phyloP scores from a whole-genome alignment of 768 basidiomycete species.

The Auriscalpium vulgare region DNA sequence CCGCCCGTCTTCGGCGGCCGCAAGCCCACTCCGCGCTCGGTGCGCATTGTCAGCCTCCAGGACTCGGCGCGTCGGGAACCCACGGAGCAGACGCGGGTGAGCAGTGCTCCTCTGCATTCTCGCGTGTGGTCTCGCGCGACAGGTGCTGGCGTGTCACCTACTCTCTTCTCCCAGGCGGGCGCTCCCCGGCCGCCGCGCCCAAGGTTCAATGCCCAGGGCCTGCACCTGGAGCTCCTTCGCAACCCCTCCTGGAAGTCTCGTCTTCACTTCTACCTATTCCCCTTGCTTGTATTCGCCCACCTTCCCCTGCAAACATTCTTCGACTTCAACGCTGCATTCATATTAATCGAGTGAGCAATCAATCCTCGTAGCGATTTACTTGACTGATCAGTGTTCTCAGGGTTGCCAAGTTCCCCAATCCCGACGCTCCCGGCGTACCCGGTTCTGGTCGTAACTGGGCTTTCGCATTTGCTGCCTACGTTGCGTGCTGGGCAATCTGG shows the following conservation, averaged over 20 bases:
- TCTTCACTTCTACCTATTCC: slow-evolving; percentile 62
- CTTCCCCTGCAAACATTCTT: slow-evolving; percentile 75
- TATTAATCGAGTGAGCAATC: slow-evolving; percentile 68
- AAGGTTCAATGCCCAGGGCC: slow-evolving; percentile 54
- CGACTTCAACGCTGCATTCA: slow-evolving; percentile 84
- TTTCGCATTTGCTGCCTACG: slow-evolving; percentile 74
- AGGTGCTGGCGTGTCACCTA: slow-evolving; percentile 35
- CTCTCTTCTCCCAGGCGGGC: slow-evolving; percentile 32
- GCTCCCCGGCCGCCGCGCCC: slow-evolving; percentile 38
- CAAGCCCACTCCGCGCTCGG: slow-evolving; percentile 71
- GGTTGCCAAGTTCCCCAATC: slow-evolving; percentile 68
- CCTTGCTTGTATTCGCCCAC: slow-evolving; percentile 64
- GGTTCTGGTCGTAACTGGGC: slow-evolving; percentile 76
- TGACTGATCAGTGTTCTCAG: slow-evolving; percentile 29
- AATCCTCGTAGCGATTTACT: not conserved
- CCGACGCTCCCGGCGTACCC: slow-evolving; percentile 58
- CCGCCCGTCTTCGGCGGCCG: slow-evolving; percentile 48
- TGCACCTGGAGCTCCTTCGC: slow-evolving; percentile 62
- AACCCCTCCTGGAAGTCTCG: slow-evolving; percentile 47
- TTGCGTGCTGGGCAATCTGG: slow-evolving; percentile 74
- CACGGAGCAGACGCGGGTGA: slow-evolving; percentile 41
- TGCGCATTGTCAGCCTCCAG: slow-evolving; percentile 71
- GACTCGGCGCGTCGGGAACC: slow-evolving; percentile 40
- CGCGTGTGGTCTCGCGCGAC: slow-evolving; percentile 55
- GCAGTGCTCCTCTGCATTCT: slow-evolving; percentile 26